Evolutionary conservation across 768 basidiomycete species (phyloP).

Genomic region (Scleroderma bovista): DNA sequence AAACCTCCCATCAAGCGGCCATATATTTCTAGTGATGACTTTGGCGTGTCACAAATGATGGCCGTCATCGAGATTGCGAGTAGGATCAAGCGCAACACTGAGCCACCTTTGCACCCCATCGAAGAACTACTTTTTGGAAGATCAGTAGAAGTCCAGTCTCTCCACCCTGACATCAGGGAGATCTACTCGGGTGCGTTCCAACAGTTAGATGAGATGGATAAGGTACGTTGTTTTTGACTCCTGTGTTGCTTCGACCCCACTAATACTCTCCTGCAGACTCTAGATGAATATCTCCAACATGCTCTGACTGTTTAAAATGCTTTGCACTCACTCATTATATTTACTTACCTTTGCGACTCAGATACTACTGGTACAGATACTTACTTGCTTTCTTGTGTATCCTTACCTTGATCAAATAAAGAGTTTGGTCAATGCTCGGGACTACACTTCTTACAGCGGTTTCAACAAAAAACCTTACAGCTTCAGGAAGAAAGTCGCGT

Average conservation of each 20-base stretch:
- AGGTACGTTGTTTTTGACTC: slow-evolving; percentile 38
- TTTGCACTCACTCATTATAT: neutral
- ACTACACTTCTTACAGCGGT: too few species aligned
- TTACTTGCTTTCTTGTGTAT: slow-evolving; percentile 1
- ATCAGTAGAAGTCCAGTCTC: slow-evolving; percentile 48
- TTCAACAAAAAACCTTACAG: too few species aligned
- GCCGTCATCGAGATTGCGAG: slow-evolving; percentile 75
- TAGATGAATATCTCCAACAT: slow-evolving; percentile 28
- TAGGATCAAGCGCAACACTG: slow-evolving; percentile 29
- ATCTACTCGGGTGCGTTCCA: slow-evolving; percentile 68
- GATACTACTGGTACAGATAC: neutral
- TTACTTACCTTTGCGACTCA: neutral
- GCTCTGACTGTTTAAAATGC: slow-evolving; percentile 10
- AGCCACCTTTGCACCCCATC: slow-evolving; percentile 49
- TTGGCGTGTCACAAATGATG: slow-evolving; percentile 83
- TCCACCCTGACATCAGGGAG: slow-evolving; percentile 70
- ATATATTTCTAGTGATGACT: slow-evolving; percentile 70
- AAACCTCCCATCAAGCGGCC: slow-evolving; percentile 39
- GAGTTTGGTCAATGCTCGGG: too few species aligned
- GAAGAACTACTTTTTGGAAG: slow-evolving; percentile 72
- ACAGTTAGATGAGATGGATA: slow-evolving; percentile 75
- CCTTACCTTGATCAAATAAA: neutral
- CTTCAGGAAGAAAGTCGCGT: too few species aligned
- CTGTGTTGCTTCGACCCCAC: slow-evolving; percentile 1
- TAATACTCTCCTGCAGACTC: slow-evolving; percentile 9